Percentiles rank a stretch among this genome's conserved stretches.
phyloP scores from a whole-genome alignment of 192 early-diverging fungal species.

The Pecoramyces ruminantium region DNA sequence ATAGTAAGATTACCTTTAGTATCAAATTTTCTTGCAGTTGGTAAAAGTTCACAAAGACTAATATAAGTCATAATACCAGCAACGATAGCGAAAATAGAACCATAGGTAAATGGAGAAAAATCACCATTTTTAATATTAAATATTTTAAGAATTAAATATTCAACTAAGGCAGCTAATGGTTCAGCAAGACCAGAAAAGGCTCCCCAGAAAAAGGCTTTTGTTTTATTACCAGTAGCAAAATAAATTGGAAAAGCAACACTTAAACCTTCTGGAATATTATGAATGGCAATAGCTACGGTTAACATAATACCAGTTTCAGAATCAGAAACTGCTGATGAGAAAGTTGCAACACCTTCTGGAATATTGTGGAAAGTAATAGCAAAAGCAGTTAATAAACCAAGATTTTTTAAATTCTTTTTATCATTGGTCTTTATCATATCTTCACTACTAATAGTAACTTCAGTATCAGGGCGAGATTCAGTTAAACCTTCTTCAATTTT shows the following conservation, averaged over 20 bases:
- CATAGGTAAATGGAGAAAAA: not conserved
- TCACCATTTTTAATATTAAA: not conserved
- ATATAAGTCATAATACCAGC: not conserved
- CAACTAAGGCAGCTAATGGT: not conserved
- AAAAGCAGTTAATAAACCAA: slow-evolving; percentile 20
- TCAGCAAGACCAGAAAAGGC: not conserved
- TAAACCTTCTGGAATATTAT: slow-evolving; percentile 26
- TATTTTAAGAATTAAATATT: not conserved
- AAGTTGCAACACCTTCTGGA: slow-evolving; percentile 23
- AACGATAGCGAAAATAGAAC: not conserved
- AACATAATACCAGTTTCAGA: slow-evolving; percentile 17
- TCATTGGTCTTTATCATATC: not conserved
- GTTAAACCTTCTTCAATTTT: not conserved
- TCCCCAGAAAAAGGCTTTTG: slow-evolving; percentile 3
- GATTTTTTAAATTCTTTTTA: slow-evolving; percentile 13
- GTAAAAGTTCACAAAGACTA: not conserved
- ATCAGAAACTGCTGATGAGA: slow-evolving; percentile 13
- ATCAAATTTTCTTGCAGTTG: not conserved
- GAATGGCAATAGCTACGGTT: slow-evolving; percentile 17
- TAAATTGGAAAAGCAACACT: slow-evolving; percentile 23
- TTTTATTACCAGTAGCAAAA: slow-evolving; percentile 12
- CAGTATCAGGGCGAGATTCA: not conserved
- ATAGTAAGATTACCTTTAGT: not conserved
- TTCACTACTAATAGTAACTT: not conserved
- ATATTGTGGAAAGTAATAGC: slow-evolving; percentile 25